Conservation (phyloP, 192 early-diverging fungal genomes). For the Umbelopsis sp. region DNA sequence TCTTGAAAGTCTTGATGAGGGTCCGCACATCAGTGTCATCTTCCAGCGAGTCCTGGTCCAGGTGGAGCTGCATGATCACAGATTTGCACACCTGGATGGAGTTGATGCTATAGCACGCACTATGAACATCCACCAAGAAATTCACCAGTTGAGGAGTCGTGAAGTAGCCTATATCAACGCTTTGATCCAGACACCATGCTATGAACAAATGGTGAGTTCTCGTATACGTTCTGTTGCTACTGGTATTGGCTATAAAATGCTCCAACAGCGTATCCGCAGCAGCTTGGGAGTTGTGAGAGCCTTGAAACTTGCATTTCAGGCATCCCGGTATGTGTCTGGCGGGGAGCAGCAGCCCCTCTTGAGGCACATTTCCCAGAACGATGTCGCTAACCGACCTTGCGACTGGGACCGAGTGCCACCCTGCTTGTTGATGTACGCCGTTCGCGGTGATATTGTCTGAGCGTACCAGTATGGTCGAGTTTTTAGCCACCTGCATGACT, state of each 20-base stretch:
- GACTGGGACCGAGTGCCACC: conserved; percentile 20
- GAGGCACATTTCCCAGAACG: conserved; percentile 14
- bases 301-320: not conserved
- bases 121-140: too few relatives aligned
- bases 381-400: conserved; percentile 23
- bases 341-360: not conserved
- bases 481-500: not conserved
- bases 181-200: conserved; percentile 1
- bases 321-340: not conserved
- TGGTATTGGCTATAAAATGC: not conserved
- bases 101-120: too few relatives aligned
- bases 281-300: not conserved
- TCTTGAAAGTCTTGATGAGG: not conserved
- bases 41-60: not conserved
- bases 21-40: not conserved
- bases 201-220: conserved; percentile 7
- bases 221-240: not conserved
- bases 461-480: not conserved
- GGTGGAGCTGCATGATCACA: conserved; percentile 5
- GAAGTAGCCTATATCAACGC: not conserved
- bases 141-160: too few relatives aligned
- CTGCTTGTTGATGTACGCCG: too few relatives aligned
- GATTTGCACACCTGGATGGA: conserved; percentile 6
- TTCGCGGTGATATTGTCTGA: too few relatives aligned
- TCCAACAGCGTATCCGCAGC: not conserved